A percentile compares a stretch with the other conserved stretches of the same genome.
Conservation (phyloP, 2,329 filamentous ascomycete genomes). For the Neofusicoccum laricinum region DNA sequence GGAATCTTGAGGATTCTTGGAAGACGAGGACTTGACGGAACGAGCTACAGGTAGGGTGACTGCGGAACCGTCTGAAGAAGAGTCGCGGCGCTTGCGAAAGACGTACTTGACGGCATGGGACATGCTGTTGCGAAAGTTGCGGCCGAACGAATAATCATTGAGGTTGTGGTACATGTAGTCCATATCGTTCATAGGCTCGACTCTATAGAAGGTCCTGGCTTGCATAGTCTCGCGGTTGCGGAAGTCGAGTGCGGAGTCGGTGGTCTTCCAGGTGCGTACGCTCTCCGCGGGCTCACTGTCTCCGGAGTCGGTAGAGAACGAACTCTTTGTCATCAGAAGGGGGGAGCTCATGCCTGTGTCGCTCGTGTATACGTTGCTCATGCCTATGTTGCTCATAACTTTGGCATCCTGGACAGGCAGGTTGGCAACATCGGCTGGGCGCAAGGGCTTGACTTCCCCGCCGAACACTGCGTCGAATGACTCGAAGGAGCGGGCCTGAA, state of each 20-base stretch:
- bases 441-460: conserved; percentile 33
- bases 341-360: conserved; percentile 30
- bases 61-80: conserved; percentile 31
- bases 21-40: not conserved
- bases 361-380: conserved; percentile 9
- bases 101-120: conserved; percentile 5
- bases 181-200: not conserved
- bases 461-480: conserved; percentile 45
- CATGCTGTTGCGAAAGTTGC: conserved; percentile 6
- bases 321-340: not conserved
- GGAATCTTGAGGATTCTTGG: conserved; percentile 10
- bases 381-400: conserved; percentile 34
- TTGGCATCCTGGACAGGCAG: conserved; percentile 37
- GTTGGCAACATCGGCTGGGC: conserved; percentile 26
- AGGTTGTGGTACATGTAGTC: conserved; percentile 2
- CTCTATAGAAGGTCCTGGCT: conserved; percentile 10
- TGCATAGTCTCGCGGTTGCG: not conserved
- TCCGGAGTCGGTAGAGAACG: not conserved
- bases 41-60: conserved; percentile 26
- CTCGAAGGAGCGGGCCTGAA: conserved; percentile 43
- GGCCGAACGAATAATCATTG: not conserved
- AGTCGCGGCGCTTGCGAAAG: conserved; percentile 20
- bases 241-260: conserved; percentile 2
- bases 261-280: conserved; percentile 7
- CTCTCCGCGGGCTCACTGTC: conserved; percentile 7